Conservation (phyloP, 1,139 yeast genomes). For the Pneumocystis wakefieldiae region DNA sequence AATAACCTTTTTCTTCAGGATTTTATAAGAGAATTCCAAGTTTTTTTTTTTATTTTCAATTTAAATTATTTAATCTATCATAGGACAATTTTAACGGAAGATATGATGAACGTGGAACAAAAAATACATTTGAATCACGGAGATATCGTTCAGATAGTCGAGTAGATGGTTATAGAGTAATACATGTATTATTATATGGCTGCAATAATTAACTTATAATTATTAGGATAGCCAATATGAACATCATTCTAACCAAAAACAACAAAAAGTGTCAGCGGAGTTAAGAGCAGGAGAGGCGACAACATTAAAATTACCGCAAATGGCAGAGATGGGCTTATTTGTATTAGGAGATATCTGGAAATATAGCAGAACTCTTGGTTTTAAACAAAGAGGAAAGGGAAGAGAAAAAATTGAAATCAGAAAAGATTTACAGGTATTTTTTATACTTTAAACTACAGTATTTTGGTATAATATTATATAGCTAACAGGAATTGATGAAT, state of each 20-base stretch:
- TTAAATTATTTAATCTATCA: not conserved
- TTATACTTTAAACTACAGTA: not conserved
- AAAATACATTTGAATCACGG: not conserved
- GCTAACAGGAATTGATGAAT: not conserved
- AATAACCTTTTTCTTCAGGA: not conserved
- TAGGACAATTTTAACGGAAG: not conserved
- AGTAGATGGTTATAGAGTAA: not conserved
- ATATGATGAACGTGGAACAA: not conserved
- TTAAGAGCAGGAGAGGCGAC: constrained; percentile 1
- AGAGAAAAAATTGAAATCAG: not conserved
- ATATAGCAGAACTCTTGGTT: constrained; percentile 1
- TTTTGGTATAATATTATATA: not conserved
- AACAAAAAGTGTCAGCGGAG: not conserved
- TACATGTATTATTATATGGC: not conserved
- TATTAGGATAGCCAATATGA: not conserved
- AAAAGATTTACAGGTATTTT: not conserved
- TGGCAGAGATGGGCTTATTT: not conserved
- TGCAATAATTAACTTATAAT: not conserved
- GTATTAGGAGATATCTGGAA: constrained; percentile 1
- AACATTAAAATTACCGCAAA: not conserved
- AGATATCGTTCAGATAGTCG: not conserved
- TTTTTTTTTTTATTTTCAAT: not conserved
- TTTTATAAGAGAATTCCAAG: not conserved
- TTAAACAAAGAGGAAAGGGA: not conserved
- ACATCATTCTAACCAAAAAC: not conserved